Evolutionary conservation across 2,329 filamentous ascomycete genomes (phyloP), one percentile per base, ranked within the genome.

Genomic region (Clathrospora elynae): DNA sequence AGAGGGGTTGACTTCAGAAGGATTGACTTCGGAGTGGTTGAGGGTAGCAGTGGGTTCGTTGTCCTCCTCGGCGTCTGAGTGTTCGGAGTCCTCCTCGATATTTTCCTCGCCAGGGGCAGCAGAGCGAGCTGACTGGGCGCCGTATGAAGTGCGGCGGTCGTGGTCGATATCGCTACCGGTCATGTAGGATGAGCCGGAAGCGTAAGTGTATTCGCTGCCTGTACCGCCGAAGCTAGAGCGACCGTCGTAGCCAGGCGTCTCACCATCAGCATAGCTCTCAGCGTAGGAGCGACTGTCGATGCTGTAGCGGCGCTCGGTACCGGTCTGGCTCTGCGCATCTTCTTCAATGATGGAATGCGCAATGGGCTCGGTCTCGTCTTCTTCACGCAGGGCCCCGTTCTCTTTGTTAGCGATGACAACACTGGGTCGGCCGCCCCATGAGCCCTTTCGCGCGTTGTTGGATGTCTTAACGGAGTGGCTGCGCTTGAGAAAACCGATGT

Each of bases 401-500:
- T 78, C 75, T 57, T 78, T 78, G 62, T 78, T 69, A 3, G 56
- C 61, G 10, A 62, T 49, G 8, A 51, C 57, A 25, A 49, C 56
- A 35, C 57, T 69, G 0, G 64, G 63, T 18, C 57, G 66, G 17
- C 59, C 61, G 9, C 55, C 60, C 68, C 70, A 72, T 2, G 67
- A 70, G 2, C 56, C 54, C 42, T 71, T 72, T 32, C 67, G 66
- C 10, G 59, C 41, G 26, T 64, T 62, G 23, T 51, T 56, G 35
- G 60, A 63, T 2, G 64, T 71, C 52, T 71, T 71, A 28, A 73
- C 70, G 9, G 67, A 71, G 31, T 73, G 70, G 40, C 66, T 70
- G 22, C 71, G 69, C 57, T 72, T 72, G 53, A 95, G 77, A 32
- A 81, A 83, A 28, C 74, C 63, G 33, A 70, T 69, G 24, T 42